Percentiles rank a stretch among this genome's conserved stretches.
phyloP scores from a whole-genome alignment of 2,329 filamentous ascomycete genomes.

The Trichoderma breve region DNA sequence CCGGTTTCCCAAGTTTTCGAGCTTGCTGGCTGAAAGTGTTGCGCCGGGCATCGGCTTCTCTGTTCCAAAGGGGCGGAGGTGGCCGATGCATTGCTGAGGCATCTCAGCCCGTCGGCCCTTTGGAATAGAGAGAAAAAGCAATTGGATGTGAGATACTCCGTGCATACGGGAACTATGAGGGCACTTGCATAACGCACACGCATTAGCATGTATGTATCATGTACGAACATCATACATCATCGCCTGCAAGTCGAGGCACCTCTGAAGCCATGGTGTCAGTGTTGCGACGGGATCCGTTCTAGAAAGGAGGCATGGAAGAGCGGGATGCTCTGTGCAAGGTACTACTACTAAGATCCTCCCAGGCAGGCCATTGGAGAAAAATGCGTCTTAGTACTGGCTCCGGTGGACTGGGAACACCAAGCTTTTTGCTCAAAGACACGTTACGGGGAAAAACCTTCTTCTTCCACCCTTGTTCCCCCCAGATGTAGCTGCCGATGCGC shows the following conservation, averaged over 20 bases:
- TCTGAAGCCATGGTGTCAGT: neutral
- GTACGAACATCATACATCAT: neutral
- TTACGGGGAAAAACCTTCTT: constrained; percentile 6
- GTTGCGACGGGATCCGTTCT: constrained; percentile 12
- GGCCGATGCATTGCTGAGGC: neutral
- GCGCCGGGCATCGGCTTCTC: neutral
- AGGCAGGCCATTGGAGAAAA: neutral
- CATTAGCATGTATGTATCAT: neutral
- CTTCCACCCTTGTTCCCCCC: neutral
- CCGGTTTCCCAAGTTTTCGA: neutral
- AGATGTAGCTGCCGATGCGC: constrained; percentile 6
- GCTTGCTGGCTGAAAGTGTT: neutral
- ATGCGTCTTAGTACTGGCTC: neutral
- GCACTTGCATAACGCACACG: constrained; percentile 1
- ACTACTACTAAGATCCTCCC: neutral
- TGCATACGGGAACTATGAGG: neutral
- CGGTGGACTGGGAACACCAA: constrained; percentile 7
- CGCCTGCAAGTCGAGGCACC: neutral
- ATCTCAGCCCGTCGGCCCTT: neutral
- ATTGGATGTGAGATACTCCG: neutral
- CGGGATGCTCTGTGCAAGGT: neutral
- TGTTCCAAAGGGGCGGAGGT: neutral
- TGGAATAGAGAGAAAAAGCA: neutral
- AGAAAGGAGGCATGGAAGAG: constrained; percentile 14
- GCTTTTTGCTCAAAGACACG: neutral